phyloP scores from a whole-genome alignment of 2,329 filamentous ascomycete genomes.

The Colletotrichum sp. region DNA sequence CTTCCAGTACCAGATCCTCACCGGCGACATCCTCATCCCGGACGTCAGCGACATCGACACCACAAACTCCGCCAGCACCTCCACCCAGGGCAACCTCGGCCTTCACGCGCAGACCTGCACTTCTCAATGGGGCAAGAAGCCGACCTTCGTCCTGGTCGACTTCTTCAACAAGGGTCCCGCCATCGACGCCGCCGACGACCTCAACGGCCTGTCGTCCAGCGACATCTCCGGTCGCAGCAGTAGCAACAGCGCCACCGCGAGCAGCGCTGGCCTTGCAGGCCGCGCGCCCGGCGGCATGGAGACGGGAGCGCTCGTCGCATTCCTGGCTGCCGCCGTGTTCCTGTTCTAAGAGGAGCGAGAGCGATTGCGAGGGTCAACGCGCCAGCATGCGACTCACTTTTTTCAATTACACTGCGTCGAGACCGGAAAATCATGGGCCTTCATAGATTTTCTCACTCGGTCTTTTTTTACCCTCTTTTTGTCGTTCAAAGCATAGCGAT shows the following conservation, averaged over 20 bases:
- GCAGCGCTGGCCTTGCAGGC: slow-evolving; percentile 10
- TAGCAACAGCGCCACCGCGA: slow-evolving; percentile 23
- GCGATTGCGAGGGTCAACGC: not conserved
- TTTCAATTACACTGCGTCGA: not conserved
- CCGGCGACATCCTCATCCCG: slow-evolving; percentile 64
- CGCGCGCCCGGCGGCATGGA: slow-evolving; percentile 27
- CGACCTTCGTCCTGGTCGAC: slow-evolving; percentile 80
- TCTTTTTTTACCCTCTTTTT: not conserved
- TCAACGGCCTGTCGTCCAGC: slow-evolving; percentile 60
- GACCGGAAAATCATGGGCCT: not conserved
- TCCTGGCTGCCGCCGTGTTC: slow-evolving; percentile 46
- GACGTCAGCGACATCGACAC: slow-evolving; percentile 63
- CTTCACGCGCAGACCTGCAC: slow-evolving; percentile 59
- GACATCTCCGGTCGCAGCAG: slow-evolving; percentile 39
- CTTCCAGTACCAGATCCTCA: slow-evolving; percentile 69
- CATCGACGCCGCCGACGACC: slow-evolving; percentile 69
- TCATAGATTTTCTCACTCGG: not conserved
- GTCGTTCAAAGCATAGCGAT: slow-evolving; percentile 30
- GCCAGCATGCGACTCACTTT: not conserved
- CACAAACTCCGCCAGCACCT: slow-evolving; percentile 69
- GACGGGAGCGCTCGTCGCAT: slow-evolving; percentile 46
- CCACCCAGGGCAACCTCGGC: slow-evolving; percentile 57
- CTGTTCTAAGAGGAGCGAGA: slow-evolving; percentile 31
- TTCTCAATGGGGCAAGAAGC: slow-evolving; percentile 63
- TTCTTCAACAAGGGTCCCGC: slow-evolving; percentile 78